A percentile compares a stretch with the other conserved stretches of the same genome.
Conservation (phyloP, 73 alveolate species). For the Paramecium primaurelia region DNA sequence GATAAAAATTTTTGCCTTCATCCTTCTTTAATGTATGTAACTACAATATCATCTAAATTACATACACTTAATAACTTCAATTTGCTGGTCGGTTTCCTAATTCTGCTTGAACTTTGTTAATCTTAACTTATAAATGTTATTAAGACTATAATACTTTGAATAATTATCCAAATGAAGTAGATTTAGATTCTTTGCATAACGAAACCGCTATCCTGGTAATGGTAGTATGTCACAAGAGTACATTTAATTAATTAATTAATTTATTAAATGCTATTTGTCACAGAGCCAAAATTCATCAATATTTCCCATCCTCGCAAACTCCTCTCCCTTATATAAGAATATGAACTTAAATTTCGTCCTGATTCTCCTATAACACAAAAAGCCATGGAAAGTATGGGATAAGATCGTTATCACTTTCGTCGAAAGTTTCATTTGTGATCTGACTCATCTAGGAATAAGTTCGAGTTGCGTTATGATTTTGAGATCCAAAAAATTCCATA, state of each 20-base stretch:
- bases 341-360: slow-evolving; percentile 1
- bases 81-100: slow-evolving; percentile 1
- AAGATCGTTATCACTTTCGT: background rate
- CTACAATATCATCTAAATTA: background rate
- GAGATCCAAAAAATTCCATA: background rate
- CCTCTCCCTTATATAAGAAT: background rate
- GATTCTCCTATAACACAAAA: background rate
- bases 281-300: background rate
- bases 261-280: background rate
- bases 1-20: background rate
- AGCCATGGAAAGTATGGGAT: slow-evolving; percentile 4
- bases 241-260: background rate
- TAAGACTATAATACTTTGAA: background rate
- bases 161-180: background rate
- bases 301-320: background rate
- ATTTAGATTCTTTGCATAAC: background rate
- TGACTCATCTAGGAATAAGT: background rate
- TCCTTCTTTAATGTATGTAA: background rate
- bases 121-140: background rate
- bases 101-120: background rate
- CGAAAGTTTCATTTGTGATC: background rate
- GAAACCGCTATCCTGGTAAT: background rate
- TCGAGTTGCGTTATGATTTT: background rate
- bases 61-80: background rate
- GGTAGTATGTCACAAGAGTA: background rate